Evolutionary conservation across 2,329 filamentous ascomycete species (phyloP).

Genomic region (Zasmidium cellare): DNA sequence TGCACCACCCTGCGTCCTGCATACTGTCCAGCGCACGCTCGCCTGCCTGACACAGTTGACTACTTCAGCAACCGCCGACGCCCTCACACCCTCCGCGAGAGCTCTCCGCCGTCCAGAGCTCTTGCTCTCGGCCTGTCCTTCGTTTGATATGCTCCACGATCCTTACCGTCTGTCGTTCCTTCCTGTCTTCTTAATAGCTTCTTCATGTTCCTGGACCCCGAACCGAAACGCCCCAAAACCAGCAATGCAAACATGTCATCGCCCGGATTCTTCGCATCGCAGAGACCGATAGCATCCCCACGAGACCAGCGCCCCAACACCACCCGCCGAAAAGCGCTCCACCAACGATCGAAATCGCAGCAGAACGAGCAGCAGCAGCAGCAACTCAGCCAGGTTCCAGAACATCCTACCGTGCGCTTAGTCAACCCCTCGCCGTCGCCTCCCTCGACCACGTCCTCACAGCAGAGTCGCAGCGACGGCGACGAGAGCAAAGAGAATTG

Average conservation of each 20-base stretch:
- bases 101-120: conserved; percentile 20
- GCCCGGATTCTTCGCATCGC: conserved; percentile 18
- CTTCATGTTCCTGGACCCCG: conserved; percentile 36
- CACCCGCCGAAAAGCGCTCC: conserved; percentile 22
- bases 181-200: conserved; percentile 11
- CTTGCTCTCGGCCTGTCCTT: conserved; percentile 21
- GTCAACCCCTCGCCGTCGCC: conserved; percentile 30
- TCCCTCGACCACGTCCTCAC: conserved; percentile 2
- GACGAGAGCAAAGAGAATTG: conserved; percentile 18
- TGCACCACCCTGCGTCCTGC: conserved; percentile 17
- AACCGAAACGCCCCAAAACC: conserved; percentile 23
- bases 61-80: conserved; percentile 23
- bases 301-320: conserved; percentile 23
- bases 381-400: conserved; percentile 10
- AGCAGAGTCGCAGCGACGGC: conserved; percentile 5
- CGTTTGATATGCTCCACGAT: conserved; percentile 22
- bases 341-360: conserved; percentile 28
- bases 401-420: conserved; percentile 34
- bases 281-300: conserved; percentile 19
- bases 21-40: conserved; percentile 14
- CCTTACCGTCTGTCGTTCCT: conserved; percentile 17
- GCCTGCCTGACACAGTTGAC: conserved; percentile 22
- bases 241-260: conserved; percentile 8
- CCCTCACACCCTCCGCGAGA: conserved; percentile 4
- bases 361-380: conserved; percentile 23